Conservation (phyloP, 768 basidiomycete species). For the Neoboletus brunneissimus region DNA sequence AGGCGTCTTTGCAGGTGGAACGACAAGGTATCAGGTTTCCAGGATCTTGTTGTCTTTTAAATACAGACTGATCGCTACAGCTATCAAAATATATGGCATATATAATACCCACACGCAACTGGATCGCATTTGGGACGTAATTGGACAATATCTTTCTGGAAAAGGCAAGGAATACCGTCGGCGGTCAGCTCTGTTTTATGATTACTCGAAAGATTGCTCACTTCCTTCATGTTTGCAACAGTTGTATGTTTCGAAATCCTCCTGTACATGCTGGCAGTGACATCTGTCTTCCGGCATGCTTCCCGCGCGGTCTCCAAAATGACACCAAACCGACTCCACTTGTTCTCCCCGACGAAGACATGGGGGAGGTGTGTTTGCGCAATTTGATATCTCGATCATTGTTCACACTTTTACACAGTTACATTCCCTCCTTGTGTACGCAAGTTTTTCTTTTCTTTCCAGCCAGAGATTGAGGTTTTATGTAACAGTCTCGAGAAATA, state of each 20-base stretch:
- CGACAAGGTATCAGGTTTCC: conserved; percentile 34
- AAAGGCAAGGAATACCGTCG: conserved; percentile 52
- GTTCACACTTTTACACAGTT: conserved; percentile 35
- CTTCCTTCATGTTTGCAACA: conserved; percentile 15
- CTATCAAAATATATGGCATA: conserved; percentile 48
- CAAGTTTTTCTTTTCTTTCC: not conserved
- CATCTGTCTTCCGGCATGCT: conserved; percentile 50
- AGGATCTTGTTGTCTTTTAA: not conserved
- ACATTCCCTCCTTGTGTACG: conserved; percentile 58
- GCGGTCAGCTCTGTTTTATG: conserved; percentile 35
- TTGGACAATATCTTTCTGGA: conserved; percentile 40
- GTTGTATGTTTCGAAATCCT: conserved; percentile 44
- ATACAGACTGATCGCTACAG: conserved; percentile 23
- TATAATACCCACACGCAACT: conserved; percentile 49
- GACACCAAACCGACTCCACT: conserved; percentile 22
- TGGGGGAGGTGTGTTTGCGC: conserved; percentile 40
- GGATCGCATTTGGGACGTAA: conserved; percentile 45
- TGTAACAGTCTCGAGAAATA: conserved; percentile 38
- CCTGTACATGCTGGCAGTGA: conserved; percentile 37
- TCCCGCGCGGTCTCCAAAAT: conserved; percentile 37
- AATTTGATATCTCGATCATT: not conserved
- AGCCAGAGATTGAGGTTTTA: conserved; percentile 38
- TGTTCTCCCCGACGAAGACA: conserved; percentile 42
- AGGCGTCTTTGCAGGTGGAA: conserved; percentile 31
- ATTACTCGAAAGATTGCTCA: not conserved